Percentiles rank a stretch among this genome's conserved stretches.
phyloP scores from a whole-genome alignment of 2,329 filamentous ascomycete species.

The Ascochyta rabiei region DNA sequence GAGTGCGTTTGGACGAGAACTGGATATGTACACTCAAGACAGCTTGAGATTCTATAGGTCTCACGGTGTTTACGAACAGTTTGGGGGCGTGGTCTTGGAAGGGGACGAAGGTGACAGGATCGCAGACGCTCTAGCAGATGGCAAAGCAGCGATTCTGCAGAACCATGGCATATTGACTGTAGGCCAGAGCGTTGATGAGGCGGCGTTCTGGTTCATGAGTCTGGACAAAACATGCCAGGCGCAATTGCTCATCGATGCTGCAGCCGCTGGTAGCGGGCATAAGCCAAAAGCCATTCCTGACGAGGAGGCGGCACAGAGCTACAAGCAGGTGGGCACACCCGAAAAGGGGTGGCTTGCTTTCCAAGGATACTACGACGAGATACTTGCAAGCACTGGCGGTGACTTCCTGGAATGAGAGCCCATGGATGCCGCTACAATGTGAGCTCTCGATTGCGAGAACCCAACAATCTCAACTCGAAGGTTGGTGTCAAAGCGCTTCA shows the following conservation, averaged over 20 bases:
- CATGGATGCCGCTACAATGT: no score
- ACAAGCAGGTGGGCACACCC: slow-evolving; percentile 52
- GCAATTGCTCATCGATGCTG: slow-evolving; percentile 53
- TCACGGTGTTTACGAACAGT: slow-evolving; percentile 51
- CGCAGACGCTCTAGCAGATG: slow-evolving; percentile 44
- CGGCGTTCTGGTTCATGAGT: slow-evolving; percentile 54
- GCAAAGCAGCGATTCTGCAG: slow-evolving; percentile 48
- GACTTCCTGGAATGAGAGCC: slow-evolving; percentile 51
- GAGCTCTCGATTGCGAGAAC: no score
- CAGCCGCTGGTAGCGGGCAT: slow-evolving; percentile 44
- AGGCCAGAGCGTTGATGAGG: slow-evolving; percentile 51
- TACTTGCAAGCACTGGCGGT: slow-evolving; percentile 58
- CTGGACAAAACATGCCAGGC: slow-evolving; percentile 55
- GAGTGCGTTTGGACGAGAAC: slow-evolving; percentile 52
- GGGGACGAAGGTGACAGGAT: slow-evolving; percentile 54
- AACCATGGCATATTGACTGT: slow-evolving; percentile 50
- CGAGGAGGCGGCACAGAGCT: slow-evolving; percentile 49
- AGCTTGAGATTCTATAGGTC: slow-evolving; percentile 50
- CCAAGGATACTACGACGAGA: slow-evolving; percentile 61
- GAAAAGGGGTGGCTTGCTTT: slow-evolving; percentile 62
- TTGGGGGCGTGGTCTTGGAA: slow-evolving; percentile 51
- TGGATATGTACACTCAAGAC: slow-evolving; percentile 59
- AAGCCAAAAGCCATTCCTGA: slow-evolving; percentile 51
- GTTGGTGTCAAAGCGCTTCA: no score
- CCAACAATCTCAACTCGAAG: no score